A percentile compares a stretch with the other conserved stretches of the same genome.
Conservation (phyloP, 179 eudicot genomes). For the Actinidia arguta region DNA sequence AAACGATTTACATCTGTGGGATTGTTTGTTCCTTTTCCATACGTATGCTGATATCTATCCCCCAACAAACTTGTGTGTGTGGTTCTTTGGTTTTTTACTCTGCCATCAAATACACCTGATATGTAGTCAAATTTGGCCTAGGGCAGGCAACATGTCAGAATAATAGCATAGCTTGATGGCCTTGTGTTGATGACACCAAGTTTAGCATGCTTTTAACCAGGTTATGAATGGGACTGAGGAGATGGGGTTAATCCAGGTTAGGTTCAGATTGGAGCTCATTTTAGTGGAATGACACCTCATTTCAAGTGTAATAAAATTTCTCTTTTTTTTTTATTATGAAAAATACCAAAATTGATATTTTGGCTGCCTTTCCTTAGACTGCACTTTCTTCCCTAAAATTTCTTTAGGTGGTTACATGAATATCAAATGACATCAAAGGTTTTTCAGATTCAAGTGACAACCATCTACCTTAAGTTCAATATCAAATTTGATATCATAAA, state of each 20-base stretch:
- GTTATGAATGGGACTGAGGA: background rate
- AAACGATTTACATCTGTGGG: background rate
- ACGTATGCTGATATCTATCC: background rate
- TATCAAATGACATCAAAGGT: no score
- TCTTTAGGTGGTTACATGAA: no score
- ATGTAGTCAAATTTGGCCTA: background rate
- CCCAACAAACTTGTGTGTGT: background rate
- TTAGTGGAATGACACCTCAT: no score
- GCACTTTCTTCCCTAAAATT: background rate
- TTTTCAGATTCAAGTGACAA: no score
- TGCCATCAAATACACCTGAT: background rate
- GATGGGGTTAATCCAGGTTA: background rate
- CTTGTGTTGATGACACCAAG: background rate
- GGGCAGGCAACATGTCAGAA: background rate
- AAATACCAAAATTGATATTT: background rate
- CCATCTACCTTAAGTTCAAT: no score
- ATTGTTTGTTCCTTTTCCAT: background rate
- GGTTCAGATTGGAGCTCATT: background rate
- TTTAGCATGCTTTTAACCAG: background rate
- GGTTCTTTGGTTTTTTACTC: background rate
- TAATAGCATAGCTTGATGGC: background rate
- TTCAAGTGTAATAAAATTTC: background rate
- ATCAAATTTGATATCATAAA: no score
- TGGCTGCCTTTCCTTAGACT: background rate
- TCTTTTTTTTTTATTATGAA: background rate